These are phyloP conservation scores for Xerophyta viscosa DNA, from an alignment of 106 monocot species.

Conservation along the genomic window DNA sequence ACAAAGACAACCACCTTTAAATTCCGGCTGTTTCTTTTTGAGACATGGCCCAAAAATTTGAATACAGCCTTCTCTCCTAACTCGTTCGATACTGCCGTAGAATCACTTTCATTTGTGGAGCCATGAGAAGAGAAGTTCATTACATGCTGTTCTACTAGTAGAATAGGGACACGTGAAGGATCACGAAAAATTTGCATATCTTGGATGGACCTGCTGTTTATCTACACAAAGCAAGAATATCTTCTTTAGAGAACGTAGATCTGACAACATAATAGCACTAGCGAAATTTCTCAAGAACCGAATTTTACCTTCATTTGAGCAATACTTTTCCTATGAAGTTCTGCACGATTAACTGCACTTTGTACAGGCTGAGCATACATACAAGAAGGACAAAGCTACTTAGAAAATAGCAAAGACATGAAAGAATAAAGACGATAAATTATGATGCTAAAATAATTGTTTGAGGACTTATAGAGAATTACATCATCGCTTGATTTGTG, in stretches of 20 bases:
- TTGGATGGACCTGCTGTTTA: constrained; percentile 74
- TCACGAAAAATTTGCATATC: constrained; percentile 95
- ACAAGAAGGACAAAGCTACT: background rate
- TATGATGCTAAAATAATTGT: too few relatives aligned
- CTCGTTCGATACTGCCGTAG: constrained; percentile 13
- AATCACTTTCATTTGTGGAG: constrained; percentile 30
- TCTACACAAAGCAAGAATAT: constrained; percentile 36
- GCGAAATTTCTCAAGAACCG: background rate
- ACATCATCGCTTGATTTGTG: constrained; percentile 70
- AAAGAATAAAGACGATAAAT: too few relatives aligned
- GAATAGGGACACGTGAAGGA: constrained; percentile 74
- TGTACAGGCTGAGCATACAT: constrained; percentile 61
- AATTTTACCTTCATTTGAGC: constrained; percentile 82
- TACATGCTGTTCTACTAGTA: constrained; percentile 83
- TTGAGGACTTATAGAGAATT: too few relatives aligned
- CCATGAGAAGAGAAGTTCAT: constrained; percentile 49
- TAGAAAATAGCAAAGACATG: constrained; percentile 6
- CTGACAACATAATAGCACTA: too few relatives aligned
- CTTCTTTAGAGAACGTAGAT: background rate
- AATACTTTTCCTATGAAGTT: constrained; percentile 92
- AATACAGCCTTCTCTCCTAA: constrained; percentile 19
- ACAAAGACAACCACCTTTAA: constrained; percentile 86
- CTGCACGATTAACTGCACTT: constrained; percentile 57
- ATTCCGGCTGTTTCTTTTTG: constrained; percentile 39
- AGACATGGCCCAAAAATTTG: constrained; percentile 13